A percentile compares a stretch with the other conserved stretches of the same genome.
Evolutionary conservation across 1,284 basidiomycete species (phyloP).

Genomic region (Microbotryum violaceum): DNA sequence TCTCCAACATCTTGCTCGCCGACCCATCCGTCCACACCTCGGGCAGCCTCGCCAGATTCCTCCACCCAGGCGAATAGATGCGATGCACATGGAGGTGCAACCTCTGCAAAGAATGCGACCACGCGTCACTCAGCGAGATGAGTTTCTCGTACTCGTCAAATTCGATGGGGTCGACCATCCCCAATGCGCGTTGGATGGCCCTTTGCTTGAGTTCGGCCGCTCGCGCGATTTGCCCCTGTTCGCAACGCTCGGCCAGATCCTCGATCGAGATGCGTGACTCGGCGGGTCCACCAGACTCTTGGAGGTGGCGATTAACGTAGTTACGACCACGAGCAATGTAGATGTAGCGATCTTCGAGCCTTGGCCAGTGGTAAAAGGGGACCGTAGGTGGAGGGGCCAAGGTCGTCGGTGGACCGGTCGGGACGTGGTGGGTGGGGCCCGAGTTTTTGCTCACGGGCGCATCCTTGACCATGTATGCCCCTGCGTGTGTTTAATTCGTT

Average conservation of each 20-base stretch:
- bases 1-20: conserved; percentile 14
- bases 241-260: conserved; percentile 10
- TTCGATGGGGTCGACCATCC: neutral
- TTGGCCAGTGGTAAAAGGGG: conserved; percentile 23
- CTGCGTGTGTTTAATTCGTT: too few relatives aligned
- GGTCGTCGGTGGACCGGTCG: too few relatives aligned
- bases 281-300: conserved; percentile 19
- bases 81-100: conserved; percentile 27
- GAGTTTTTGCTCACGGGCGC: too few relatives aligned
- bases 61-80: conserved; percentile 25
- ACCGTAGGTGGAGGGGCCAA: neutral
- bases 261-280: neutral
- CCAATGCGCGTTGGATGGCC: neutral
- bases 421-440: too few relatives aligned
- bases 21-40: conserved; percentile 27
- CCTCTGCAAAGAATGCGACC: conserved; percentile 19
- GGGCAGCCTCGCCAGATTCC: conserved; percentile 22
- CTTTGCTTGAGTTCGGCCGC: neutral
- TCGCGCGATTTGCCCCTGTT: neutral
- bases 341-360: conserved; percentile 25
- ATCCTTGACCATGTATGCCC: too few relatives aligned
- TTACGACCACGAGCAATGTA: conserved; percentile 22
- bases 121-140: conserved; percentile 18
- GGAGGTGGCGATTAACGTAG: conserved; percentile 17
- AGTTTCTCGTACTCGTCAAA: conserved; percentile 18